These are phyloP conservation scores for Viridothelium virens DNA, from an alignment of 495 filamentous ascomycete species.

Conservation along the genomic window DNA sequence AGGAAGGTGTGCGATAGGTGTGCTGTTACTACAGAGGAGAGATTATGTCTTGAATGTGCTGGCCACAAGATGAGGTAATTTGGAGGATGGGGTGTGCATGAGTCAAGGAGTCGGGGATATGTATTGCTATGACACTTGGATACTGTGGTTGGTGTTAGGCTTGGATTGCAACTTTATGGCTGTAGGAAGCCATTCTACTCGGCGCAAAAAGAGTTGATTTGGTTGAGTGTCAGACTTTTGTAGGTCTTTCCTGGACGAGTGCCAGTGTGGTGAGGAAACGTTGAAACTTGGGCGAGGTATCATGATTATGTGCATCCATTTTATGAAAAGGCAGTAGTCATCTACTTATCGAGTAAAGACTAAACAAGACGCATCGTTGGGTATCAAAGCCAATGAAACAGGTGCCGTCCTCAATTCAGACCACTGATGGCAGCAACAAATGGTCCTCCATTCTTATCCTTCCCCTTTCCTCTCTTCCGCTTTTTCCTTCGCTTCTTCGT, in stretches of 20 bases:
- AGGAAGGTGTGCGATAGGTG: background rate
- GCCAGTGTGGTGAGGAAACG: no score
- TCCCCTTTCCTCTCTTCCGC: slow-evolving; percentile 51
- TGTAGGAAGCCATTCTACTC: no score
- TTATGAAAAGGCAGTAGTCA: background rate
- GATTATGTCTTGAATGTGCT: slow-evolving; percentile 5
- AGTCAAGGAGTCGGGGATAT: background rate
- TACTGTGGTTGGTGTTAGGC: no score
- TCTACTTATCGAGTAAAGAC: background rate
- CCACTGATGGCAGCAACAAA: slow-evolving; percentile 59
- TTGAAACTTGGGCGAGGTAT: no score
- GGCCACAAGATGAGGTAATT: background rate
- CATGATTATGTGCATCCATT: background rate
- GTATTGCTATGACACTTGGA: no score
- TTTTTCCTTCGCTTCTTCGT: slow-evolving; percentile 39
- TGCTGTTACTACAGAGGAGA: background rate
- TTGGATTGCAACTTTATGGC: no score
- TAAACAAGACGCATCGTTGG: background rate
- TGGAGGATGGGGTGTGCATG: background rate
- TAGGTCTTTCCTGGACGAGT: no score
- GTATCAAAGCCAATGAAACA: slow-evolving; percentile 3
- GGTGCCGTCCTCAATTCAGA: slow-evolving; percentile 45
- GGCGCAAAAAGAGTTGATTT: no score
- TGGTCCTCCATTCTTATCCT: slow-evolving; percentile 44
- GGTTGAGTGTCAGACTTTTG: no score